phyloP scores from a whole-genome alignment of 352 stramenopile genomes.

The Globisporangium canariense region DNA sequence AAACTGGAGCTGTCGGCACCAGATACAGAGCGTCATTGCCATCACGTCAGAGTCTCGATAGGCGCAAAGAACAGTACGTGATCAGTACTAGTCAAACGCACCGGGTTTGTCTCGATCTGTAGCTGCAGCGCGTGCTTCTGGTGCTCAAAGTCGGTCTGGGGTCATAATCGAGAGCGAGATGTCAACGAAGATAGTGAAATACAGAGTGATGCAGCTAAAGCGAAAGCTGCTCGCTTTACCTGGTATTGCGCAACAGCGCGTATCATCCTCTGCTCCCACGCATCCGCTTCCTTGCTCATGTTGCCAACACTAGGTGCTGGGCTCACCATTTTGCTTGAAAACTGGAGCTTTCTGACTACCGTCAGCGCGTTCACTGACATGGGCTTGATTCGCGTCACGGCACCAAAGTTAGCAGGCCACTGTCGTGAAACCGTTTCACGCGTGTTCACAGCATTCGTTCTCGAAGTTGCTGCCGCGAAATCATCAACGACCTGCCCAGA shows the following conservation, averaged over 20 bases:
- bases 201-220: neutral
- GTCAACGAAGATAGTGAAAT: neutral
- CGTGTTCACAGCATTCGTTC: neutral
- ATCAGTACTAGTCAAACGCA: constrained; percentile 12
- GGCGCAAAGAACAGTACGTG: neutral
- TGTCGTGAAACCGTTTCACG: neutral
- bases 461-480: too few species aligned
- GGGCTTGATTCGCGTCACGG: neutral
- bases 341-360: neutral
- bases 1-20: constrained; percentile 35
- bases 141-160: constrained; percentile 28
- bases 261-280: constrained; percentile 1
- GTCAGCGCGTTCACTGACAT: neutral
- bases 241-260: neutral
- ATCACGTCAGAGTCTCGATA: neutral
- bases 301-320: too few species aligned
- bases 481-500: neutral
- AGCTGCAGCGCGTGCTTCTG: constrained; percentile 42
- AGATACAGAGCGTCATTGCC: neutral
- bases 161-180: neutral
- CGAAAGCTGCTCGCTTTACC: neutral
- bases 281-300: neutral
- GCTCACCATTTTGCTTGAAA: neutral
- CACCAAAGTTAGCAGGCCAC: constrained; percentile 1
- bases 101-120: constrained; percentile 43